Evolutionary conservation across 1,284 basidiomycete genomes (phyloP), one percentile per base, ranked within the genome.

Genomic region (Tylopilus sp.): DNA sequence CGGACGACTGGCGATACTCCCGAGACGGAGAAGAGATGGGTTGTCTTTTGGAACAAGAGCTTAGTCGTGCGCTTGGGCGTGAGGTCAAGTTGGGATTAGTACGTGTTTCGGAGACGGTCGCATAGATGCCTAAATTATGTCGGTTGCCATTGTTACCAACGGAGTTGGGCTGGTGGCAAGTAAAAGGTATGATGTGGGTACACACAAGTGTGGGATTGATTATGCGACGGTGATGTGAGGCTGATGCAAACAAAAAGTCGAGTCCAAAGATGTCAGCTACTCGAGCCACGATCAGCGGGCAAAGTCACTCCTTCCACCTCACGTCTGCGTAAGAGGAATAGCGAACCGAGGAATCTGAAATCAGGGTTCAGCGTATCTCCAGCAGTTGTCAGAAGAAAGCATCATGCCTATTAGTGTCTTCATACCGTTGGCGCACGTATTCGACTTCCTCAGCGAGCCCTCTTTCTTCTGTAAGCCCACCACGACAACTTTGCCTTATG

Each of bases 1-100:
- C 67, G 21, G 75, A 81, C 46, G 73, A 78, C 44, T 97, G 93
- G 93, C 72, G 88, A 21, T 95, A 96, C 65, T 72, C 76, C 16
- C 78, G 93, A 40, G 84, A 88, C 49, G 79, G 79, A 15, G 71
- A 73, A 31, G 76, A 79, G 12, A 68, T 96, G 52, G 78, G 79
- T 10, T 70, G 73, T 6, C 68, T 96, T 47, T 70, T 97, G 36
- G 84, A 90, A 46, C 69, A 75, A 37, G 87, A 91, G 60, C 74
- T 93, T 10, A 68, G 68, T 46, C 60, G 60, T 26, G 61, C 65
- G 13, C 57, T 80, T 16, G 58, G 59, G 36, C 62, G 65, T 35
- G 64, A 72, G 30, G 57, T 73, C 31, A 55, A 53, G 31, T 29
- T 71, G 23, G 58, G 55, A 55, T 74, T 62, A 50, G 63, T 57